A percentile compares a stretch with the other conserved stretches of the same genome.
phyloP scores from a whole-genome alignment of 1,139 yeast genomes.

The Yamadazyma taylorii region DNA sequence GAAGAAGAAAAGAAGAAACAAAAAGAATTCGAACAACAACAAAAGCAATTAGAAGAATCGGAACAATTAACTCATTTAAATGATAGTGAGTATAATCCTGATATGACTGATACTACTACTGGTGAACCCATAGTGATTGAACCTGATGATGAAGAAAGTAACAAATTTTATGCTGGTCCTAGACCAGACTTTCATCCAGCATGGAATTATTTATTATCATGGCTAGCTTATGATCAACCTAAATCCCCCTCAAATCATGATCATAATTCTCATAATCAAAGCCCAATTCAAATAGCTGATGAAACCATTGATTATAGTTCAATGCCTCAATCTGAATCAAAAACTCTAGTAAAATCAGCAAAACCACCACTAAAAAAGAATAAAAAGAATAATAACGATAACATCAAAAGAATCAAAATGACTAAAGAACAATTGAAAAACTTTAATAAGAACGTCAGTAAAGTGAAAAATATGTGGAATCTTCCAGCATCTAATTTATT shows the following conservation, averaged over 20 bases:
- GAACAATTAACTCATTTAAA: slow-evolving; percentile 4
- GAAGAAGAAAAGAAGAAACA: slow-evolving; percentile 18
- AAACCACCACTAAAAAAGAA: not conserved
- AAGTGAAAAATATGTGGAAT: slow-evolving; percentile 35
- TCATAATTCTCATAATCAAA: not conserved
- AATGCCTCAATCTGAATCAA: not conserved
- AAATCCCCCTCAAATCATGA: not conserved
- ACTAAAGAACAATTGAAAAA: slow-evolving; percentile 15
- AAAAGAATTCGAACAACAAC: slow-evolving; percentile 11
- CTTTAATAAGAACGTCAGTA: slow-evolving; percentile 21
- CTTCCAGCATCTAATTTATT: slow-evolving; percentile 31
- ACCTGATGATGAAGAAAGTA: slow-evolving; percentile 11
- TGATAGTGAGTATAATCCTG: slow-evolving; percentile 4
- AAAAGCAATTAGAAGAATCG: slow-evolving; percentile 5
- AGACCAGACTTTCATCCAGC: slow-evolving; percentile 33
- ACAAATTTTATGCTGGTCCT: slow-evolving; percentile 22
- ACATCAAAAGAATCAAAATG: slow-evolving; percentile 11
- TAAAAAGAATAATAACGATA: slow-evolving; percentile 2
- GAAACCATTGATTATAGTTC: not conserved
- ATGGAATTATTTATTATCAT: slow-evolving; percentile 40
- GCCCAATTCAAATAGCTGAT: not conserved
- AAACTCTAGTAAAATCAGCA: slow-evolving; percentile 1
- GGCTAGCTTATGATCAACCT: slow-evolving; percentile 32
- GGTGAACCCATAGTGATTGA: slow-evolving; percentile 12
- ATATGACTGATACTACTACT: slow-evolving; percentile 4